Evolutionary conservation across 2,329 filamentous ascomycete species (phyloP).

Genomic region (Dothideomycetidae sp.): DNA sequence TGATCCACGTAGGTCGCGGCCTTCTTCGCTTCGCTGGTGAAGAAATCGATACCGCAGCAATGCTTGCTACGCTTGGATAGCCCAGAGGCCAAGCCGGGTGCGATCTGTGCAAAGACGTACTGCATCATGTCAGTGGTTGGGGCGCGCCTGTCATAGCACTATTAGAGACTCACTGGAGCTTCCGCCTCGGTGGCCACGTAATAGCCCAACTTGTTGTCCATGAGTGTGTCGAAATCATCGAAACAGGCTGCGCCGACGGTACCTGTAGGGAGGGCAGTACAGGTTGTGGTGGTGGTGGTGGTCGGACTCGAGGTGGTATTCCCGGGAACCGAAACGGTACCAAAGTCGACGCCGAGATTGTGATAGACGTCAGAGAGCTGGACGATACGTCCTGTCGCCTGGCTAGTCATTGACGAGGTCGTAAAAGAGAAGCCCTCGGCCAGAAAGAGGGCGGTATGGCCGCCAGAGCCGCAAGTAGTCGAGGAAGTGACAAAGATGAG

Average conservation of each 20-base stretch:
- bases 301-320: background rate
- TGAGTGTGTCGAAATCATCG: background rate
- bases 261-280: too few species aligned
- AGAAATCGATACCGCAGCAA: too few species aligned
- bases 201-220: conserved; percentile 12
- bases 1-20: conserved; percentile 7
- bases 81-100: too few species aligned
- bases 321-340: background rate
- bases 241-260: background rate
- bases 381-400: conserved; percentile 6
- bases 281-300: too few species aligned
- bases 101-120: conserved; percentile 7
- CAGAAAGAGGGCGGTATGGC: conserved; percentile 11
- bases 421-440: conserved; percentile 10
- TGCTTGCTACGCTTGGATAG: too few species aligned
- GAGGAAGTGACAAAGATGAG: conserved; percentile 10
- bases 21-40: conserved; percentile 1
- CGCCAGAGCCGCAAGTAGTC: conserved; percentile 9
- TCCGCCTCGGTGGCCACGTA: conserved; percentile 5
- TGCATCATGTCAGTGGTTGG: too few species aligned
- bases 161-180: conserved; percentile 1
- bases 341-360: background rate
- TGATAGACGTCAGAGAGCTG: background rate
- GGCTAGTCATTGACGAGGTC: conserved; percentile 4
- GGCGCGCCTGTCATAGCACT: background rate